Base-by-base conservation (phyloP, 345 rosid genomes). In the Mallotus nudiflorus region DNA sequence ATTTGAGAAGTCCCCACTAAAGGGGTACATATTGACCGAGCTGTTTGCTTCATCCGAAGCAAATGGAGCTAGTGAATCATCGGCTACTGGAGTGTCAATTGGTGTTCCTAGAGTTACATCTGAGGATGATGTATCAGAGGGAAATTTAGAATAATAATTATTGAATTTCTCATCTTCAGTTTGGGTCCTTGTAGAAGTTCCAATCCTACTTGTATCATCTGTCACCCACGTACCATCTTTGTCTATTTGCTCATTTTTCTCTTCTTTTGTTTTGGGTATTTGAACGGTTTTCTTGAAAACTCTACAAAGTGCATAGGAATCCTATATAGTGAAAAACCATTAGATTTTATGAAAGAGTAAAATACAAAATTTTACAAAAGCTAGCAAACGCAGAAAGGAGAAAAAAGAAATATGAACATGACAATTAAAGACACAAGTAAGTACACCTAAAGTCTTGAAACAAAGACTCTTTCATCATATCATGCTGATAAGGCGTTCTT, bases 241-340 rank as follows among this genome's bases (percentile, higher is more conserved):
- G 44, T 68, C 73, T 37, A 20, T 69, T 60, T 59, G 64, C 2
- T 35, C 56, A 12, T 22, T 42, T 62, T 48, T 46, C 48, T 49
- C 75, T 68, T 48, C 70, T 65, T 70, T 83, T 63, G 81, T 27
- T 71, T 78, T 85, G 24, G 88, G 80, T 48, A 83, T 73, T 74
- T 84, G 88, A 64, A 80, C 75, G 20, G 79, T 76, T 82, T 89
- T 89, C 82, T 77, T 87, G 83, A 89, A 89, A 65, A 89, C 83
- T 1, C 95, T 91, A 68, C 95, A 89, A 37, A 89, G 77, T 66
- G 95, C 90, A 63, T 84, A 89, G 8, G 88, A 89, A 80, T 89
- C 95, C 92, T 89, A 77, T 37, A 53, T 4, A 33, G 40, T 12
- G 9, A 19, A 71, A 50, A 45, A 15, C 1, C 13, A 65, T 52